Evolutionary conservation across 2,329 filamentous ascomycete genomes (phyloP).

Genomic region (Aspergillus neotritici): DNA sequence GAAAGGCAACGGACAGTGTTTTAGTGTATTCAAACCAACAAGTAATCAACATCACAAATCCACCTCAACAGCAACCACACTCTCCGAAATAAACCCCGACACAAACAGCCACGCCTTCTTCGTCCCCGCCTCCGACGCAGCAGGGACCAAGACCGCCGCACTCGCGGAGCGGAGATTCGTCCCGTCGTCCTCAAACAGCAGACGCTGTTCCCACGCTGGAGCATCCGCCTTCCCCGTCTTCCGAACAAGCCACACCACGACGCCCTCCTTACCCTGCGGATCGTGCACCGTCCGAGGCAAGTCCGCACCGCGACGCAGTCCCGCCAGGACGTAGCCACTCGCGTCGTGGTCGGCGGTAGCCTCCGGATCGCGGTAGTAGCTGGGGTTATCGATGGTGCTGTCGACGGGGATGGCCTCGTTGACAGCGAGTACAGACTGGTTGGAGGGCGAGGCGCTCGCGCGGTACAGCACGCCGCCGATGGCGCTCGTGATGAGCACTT

Average conservation of each 20-base stretch:
- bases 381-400: conserved; percentile 52
- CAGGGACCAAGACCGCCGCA: conserved; percentile 49
- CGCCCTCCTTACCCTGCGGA: conserved; percentile 34
- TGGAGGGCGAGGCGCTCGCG: conserved; percentile 16
- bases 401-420: conserved; percentile 42
- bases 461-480: conserved; percentile 46
- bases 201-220: conserved; percentile 41
- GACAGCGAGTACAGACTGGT: conserved; percentile 38
- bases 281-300: conserved; percentile 32
- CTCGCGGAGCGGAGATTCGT: conserved; percentile 46
- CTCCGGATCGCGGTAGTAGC: conserved; percentile 53
- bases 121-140: conserved; percentile 43
- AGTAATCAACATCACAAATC: conserved; percentile 35
- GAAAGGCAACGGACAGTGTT: too few species aligned
- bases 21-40: too few species aligned
- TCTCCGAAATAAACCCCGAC: conserved; percentile 50
- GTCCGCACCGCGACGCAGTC: conserved; percentile 41
- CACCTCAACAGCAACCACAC: conserved; percentile 49
- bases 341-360: conserved; percentile 39
- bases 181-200: conserved; percentile 57
- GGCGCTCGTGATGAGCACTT: conserved; percentile 36
- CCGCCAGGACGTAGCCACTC: conserved; percentile 51
- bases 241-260: conserved; percentile 45
- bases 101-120: conserved; percentile 54
- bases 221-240: conserved; percentile 8